Percentiles rank a stretch among this genome's conserved stretches.
These are phyloP conservation scores for Amylocarpus encephaloides DNA, from an alignment of 2,329 filamentous ascomycete species.

Conservation along the genomic window DNA sequence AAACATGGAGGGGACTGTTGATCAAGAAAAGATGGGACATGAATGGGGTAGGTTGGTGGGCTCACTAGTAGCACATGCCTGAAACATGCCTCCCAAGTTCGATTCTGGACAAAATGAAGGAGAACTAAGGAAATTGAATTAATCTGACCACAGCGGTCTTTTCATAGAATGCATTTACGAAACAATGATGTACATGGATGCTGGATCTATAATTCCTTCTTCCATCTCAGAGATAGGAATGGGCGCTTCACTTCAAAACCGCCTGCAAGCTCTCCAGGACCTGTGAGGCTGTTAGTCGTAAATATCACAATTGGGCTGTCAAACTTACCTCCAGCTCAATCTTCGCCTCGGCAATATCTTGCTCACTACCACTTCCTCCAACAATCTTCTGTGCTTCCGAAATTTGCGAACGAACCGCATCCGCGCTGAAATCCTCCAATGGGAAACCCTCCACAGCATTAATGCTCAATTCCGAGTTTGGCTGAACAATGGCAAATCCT, in stretches of 20 bases:
- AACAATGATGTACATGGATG: slow-evolving; percentile 31
- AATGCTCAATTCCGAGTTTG: slow-evolving; percentile 91
- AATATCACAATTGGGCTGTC: background rate
- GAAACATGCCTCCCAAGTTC: background rate
- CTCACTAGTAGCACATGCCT: background rate
- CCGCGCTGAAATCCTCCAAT: slow-evolving; percentile 91
- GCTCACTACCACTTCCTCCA: slow-evolving; percentile 83
- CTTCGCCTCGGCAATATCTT: slow-evolving; percentile 97
- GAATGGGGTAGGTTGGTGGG: background rate
- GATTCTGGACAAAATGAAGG: slow-evolving; percentile 5
- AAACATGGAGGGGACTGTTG: background rate
- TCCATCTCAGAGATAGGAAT: slow-evolving; percentile 7
- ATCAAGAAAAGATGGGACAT: background rate
- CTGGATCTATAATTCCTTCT: slow-evolving; percentile 25
- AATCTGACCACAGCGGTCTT: background rate
- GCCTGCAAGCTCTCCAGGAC: slow-evolving; percentile 79
- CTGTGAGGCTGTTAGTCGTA: slow-evolving; percentile 42
- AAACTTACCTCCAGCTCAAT: slow-evolving; percentile 87
- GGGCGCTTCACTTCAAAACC: slow-evolving; percentile 61
- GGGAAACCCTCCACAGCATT: slow-evolving; percentile 95
- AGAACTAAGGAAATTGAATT: slow-evolving; percentile 3
- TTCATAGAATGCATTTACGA: slow-evolving; percentile 25
- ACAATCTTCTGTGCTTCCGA: slow-evolving; percentile 94
- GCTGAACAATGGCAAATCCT: slow-evolving; percentile 95
- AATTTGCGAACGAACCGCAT: slow-evolving; percentile 84